A percentile compares a stretch with the other conserved stretches of the same genome.
Conservation (phyloP, 768 basidiomycete species). For the Mrakia blollopis region DNA sequence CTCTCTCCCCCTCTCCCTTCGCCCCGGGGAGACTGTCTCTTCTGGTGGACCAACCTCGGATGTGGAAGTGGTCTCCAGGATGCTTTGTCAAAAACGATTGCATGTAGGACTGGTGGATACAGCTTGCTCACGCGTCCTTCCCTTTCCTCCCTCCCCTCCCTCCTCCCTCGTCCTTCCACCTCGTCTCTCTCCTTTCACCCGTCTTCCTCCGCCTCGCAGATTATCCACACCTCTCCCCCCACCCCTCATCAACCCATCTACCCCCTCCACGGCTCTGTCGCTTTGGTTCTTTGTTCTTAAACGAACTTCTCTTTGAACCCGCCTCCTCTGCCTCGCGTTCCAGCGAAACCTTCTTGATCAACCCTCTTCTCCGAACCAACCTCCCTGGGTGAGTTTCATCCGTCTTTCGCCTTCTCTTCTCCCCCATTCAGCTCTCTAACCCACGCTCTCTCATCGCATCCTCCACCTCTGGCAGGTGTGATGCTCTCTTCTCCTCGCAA, state of each 20-base stretch:
- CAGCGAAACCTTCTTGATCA: not conserved
- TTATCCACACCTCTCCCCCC: not conserved
- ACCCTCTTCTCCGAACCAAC: not conserved
- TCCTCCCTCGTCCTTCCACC: not conserved
- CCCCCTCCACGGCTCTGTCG: not conserved
- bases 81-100: no score
- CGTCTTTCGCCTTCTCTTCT: not conserved
- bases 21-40: no score
- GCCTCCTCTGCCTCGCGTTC: constrained; percentile 5
- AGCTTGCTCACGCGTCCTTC: not conserved
- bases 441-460: not conserved
- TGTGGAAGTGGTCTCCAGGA: not conserved
- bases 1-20: no score
- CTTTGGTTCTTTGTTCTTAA: not conserved
- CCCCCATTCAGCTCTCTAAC: not conserved
- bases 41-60: no score
- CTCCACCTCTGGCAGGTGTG: not conserved
- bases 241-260: not conserved
- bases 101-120: not conserved
- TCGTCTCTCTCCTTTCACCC: no score
- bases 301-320: not conserved
- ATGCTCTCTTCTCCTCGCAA: not conserved
- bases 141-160: not conserved
- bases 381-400: no score
- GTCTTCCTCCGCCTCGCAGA: not conserved